These are phyloP conservation scores for Stachybotrys chartarum DNA, from an alignment of 2,329 filamentous ascomycete genomes.

Conservation along the genomic window DNA sequence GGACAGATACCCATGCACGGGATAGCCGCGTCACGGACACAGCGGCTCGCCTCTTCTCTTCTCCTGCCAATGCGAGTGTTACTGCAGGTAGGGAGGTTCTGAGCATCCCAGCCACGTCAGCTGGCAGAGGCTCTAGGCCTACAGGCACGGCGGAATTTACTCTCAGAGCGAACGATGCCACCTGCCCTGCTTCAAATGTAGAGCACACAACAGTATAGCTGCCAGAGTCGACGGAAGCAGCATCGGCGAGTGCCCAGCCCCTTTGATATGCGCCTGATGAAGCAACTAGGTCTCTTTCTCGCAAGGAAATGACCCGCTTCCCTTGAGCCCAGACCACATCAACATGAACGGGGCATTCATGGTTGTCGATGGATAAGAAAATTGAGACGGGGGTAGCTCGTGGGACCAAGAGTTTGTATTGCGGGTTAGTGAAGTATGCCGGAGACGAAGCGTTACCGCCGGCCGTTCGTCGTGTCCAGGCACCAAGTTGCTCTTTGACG, in stretches of 20 bases:
- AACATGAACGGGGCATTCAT: slow-evolving; percentile 71
- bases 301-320: slow-evolving; percentile 61
- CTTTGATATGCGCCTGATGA: slow-evolving; percentile 86
- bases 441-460: slow-evolving; percentile 76
- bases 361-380: slow-evolving; percentile 60
- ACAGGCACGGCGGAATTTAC: slow-evolving; percentile 59
- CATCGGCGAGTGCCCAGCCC: slow-evolving; percentile 65
- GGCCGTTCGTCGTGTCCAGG: slow-evolving; percentile 73
- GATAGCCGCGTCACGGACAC: slow-evolving; percentile 45
- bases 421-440: slow-evolving; percentile 79
- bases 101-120: slow-evolving; percentile 70
- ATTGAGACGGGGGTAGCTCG: slow-evolving; percentile 58
- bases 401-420: slow-evolving; percentile 62
- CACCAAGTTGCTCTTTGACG: slow-evolving; percentile 50
- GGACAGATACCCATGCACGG: slow-evolving; percentile 34
- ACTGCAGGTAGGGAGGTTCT: slow-evolving; percentile 51
- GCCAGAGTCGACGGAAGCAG: slow-evolving; percentile 55
- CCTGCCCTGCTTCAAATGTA: slow-evolving; percentile 77
- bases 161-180: slow-evolving; percentile 65
- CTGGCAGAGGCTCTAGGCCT: slow-evolving; percentile 52
- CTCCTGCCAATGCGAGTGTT: slow-evolving; percentile 35
- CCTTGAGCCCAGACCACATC: slow-evolving; percentile 76
- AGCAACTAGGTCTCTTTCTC: slow-evolving; percentile 68
- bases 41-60: slow-evolving; percentile 30
- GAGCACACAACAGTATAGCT: slow-evolving; percentile 85